Base-by-base conservation (phyloP, 768 basidiomycete genomes). In the Agrocybe pediades region DNA sequence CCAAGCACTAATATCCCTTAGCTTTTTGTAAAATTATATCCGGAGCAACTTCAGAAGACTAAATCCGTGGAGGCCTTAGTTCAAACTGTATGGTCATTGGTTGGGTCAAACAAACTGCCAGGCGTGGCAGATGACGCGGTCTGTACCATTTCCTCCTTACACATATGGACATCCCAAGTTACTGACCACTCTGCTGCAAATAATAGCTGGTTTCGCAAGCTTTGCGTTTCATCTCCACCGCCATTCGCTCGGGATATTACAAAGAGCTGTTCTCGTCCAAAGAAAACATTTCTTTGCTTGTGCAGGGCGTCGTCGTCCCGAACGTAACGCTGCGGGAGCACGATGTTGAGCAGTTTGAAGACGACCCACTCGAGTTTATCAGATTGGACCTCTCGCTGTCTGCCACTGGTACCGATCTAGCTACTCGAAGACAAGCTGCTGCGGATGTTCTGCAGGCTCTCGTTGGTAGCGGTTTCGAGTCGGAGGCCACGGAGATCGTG, bases 281-380 rank as follows among this genome's bases (percentile, higher is more conserved):
- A n/a, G 87, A 89, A 1, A 94, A 88, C 1, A 87, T 98, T 51
- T 83, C 85, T 11, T 82, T 84, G 2, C 85, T 99, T 51, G 84
- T 93, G 5, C 86, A 94, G 68, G 89, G 91, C 48, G 92, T 98
- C 53, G 88, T 98, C 21, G 79, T 98, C 23, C 95, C 96, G n/a
- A 98, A 97, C 62, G 91, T 97, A 54, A 76, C 83, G 13, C 77
- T 98, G 13, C 83, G 95, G 56, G 87, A 90, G 33, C 90, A 93
- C 60, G 95, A 98, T 51, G 80, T 92, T 46, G 97, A 99, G 63
- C 87, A 94, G 68, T 98, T 99, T 63, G 95, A 97, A 70, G 97
- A 98, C 56, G 95, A 97, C 60, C 95, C 97, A 0, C 81, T 96
- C 33, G 96, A 98, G 66, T 98, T 89, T 67, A 91, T 98, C 61